A percentile compares a stretch with the other conserved stretches of the same genome.
phyloP scores from a whole-genome alignment of 345 rosid species.

The Cardiospermum halicacabum region DNA sequence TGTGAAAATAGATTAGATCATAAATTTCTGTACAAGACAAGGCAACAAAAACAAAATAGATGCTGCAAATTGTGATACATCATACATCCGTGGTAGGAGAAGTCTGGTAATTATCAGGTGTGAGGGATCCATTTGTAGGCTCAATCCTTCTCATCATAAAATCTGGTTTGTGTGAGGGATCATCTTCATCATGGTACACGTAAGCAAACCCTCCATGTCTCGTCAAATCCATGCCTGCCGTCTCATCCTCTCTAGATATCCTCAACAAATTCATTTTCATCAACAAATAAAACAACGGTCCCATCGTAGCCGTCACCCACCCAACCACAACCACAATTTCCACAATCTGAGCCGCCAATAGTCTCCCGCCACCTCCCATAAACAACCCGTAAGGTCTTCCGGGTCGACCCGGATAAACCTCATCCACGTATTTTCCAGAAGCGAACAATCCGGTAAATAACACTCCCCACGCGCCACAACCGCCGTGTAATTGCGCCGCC shows the following conservation, averaged over 20 bases:
- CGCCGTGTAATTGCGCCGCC: constrained; percentile 77
- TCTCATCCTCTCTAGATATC: constrained; percentile 58
- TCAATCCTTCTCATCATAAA: constrained; percentile 25
- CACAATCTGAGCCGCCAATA: constrained; percentile 60
- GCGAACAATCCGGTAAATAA: constrained; percentile 74
- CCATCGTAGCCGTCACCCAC: constrained; percentile 83
- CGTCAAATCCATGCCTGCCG: constrained; percentile 80
- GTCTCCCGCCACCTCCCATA: constrained; percentile 76
- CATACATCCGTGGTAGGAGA: background rate
- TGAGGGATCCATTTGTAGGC: constrained; percentile 20
- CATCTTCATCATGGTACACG: constrained; percentile 56
- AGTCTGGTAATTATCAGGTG: background rate
- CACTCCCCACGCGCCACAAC: constrained; percentile 79
- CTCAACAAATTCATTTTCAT: constrained; percentile 48
- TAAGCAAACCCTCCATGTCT: constrained; percentile 83
- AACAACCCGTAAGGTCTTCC: constrained; percentile 51
- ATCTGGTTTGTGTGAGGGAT: constrained; percentile 4
- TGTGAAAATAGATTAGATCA: too few relatives aligned
- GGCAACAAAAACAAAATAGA: too few relatives aligned
- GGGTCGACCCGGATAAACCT: constrained; percentile 37
- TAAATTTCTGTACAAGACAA: too few relatives aligned
- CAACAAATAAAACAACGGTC: constrained; percentile 51
- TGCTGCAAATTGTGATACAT: too few relatives aligned
- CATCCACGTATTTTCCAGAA: constrained; percentile 32
- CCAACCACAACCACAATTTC: constrained; percentile 50